Evolutionary conservation across 106 monocot species (phyloP).

Genomic region (Acanthochlamys bracteata): DNA sequence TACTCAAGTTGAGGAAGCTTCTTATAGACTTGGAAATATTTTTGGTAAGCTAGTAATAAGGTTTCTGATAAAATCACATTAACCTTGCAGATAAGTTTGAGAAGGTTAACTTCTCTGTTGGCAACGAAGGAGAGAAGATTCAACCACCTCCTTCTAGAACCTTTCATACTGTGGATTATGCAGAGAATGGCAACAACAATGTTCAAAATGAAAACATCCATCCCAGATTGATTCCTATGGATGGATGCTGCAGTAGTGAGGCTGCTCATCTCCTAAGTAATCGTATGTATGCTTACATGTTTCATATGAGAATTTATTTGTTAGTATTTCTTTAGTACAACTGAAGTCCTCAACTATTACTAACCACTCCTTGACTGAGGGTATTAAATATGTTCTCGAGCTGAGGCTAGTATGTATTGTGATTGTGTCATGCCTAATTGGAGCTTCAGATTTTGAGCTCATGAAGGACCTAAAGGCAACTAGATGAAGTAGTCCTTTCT

Average conservation of each 20-base stretch:
- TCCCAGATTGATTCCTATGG: constrained; percentile 32
- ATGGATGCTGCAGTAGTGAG: constrained; percentile 52
- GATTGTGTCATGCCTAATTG: too few relatives aligned
- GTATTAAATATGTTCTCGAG: too few relatives aligned
- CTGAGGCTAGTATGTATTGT: too few relatives aligned
- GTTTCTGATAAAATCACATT: not conserved
- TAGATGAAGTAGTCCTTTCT: too few relatives aligned
- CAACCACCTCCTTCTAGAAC: constrained; percentile 43
- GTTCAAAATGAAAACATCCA: constrained; percentile 25
- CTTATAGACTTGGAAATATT: too few relatives aligned
- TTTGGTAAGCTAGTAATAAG: too few relatives aligned
- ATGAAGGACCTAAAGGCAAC: too few relatives aligned
- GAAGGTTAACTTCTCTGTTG: constrained; percentile 45
- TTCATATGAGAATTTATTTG: constrained; percentile 8
- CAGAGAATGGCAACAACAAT: constrained; percentile 26
- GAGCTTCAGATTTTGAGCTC: too few relatives aligned
- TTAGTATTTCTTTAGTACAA: not conserved
- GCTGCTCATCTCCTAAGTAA: constrained; percentile 58
- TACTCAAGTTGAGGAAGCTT: too few relatives aligned
- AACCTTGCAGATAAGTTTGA: constrained; percentile 42
- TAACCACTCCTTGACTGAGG: too few relatives aligned
- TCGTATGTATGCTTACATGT: constrained; percentile 36
- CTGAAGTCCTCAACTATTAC: not conserved
- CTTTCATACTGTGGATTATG: constrained; percentile 28
- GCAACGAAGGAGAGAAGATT: constrained; percentile 51